Percentiles rank a stretch among this genome's conserved stretches.
Conservation (phyloP, 768 basidiomycete species). For the Tricholoma sp. region DNA sequence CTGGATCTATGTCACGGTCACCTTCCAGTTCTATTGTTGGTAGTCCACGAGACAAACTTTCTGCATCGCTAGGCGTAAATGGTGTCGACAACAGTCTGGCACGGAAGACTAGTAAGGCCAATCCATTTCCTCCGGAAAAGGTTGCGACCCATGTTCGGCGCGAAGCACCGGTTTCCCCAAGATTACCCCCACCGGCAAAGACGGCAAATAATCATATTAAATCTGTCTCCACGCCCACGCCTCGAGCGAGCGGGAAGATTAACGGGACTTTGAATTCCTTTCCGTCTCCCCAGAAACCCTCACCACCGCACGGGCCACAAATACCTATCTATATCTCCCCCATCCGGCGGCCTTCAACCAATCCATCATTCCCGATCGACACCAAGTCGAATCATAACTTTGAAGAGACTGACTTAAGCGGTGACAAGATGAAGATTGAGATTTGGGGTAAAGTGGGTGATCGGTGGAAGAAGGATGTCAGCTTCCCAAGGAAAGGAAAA, state of each 20-base stretch:
- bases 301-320: slow-evolving; percentile 19
- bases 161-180: slow-evolving; percentile 13
- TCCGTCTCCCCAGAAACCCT: slow-evolving; percentile 6
- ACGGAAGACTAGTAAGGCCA: slow-evolving; percentile 14
- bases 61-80: slow-evolving; percentile 13
- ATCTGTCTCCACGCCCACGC: slow-evolving; percentile 20
- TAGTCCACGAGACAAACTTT: slow-evolving; percentile 3
- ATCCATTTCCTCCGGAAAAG: slow-evolving; percentile 20
- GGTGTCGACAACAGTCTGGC: slow-evolving; percentile 7
- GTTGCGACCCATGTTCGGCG: slow-evolving; percentile 14
- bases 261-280: slow-evolving; percentile 9
- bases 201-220: slow-evolving; percentile 17
- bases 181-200: slow-evolving; percentile 8
- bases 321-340: slow-evolving; percentile 69
- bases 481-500: slow-evolving; percentile 43
- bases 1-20: background rate
- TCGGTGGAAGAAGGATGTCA: slow-evolving; percentile 14
- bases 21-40: slow-evolving; percentile 3
- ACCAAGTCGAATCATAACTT: slow-evolving; percentile 45
- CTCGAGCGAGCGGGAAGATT: slow-evolving; percentile 19
- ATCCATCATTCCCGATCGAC: slow-evolving; percentile 70
- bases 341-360: slow-evolving; percentile 78
- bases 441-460: slow-evolving; percentile 49
- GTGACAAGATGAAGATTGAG: slow-evolving; percentile 47
- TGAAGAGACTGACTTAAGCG: slow-evolving; percentile 48